These are phyloP conservation scores for Solanum piurae DNA, from an alignment of 257 asterid species.

Conservation along the genomic window DNA sequence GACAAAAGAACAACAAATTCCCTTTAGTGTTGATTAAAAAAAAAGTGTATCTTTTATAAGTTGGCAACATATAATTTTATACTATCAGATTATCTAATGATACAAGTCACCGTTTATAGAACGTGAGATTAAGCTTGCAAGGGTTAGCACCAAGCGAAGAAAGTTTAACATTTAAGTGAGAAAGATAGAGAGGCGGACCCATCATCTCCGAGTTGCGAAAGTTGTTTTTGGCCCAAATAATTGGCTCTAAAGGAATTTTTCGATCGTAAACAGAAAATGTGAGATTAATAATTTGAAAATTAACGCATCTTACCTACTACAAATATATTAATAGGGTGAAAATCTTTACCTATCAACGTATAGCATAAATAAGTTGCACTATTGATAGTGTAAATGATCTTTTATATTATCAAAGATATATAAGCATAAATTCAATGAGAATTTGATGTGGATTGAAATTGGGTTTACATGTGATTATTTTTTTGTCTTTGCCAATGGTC, in stretches of 20 bases:
- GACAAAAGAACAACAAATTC: background rate
- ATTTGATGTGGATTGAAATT: background rate
- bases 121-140: background rate
- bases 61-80: background rate
- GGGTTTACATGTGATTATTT: background rate
- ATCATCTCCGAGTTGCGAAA: background rate
- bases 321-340: background rate
- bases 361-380: background rate
- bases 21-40: background rate
- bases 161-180: background rate
- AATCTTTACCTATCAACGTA: background rate
- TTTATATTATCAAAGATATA: background rate
- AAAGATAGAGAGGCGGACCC: accelerated
- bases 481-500: background rate
- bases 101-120: background rate
- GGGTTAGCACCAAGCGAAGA: background rate
- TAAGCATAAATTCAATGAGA: background rate
- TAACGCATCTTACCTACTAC: background rate
- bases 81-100: background rate
- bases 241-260: background rate
- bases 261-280: accelerated
- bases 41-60: background rate
- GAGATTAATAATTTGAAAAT: background rate
- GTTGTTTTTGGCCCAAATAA: background rate
- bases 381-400: background rate